These are phyloP conservation scores for Ophiostoma pallidulum DNA, from an alignment of 2,329 filamentous ascomycete genomes.

Conservation along the genomic window DNA sequence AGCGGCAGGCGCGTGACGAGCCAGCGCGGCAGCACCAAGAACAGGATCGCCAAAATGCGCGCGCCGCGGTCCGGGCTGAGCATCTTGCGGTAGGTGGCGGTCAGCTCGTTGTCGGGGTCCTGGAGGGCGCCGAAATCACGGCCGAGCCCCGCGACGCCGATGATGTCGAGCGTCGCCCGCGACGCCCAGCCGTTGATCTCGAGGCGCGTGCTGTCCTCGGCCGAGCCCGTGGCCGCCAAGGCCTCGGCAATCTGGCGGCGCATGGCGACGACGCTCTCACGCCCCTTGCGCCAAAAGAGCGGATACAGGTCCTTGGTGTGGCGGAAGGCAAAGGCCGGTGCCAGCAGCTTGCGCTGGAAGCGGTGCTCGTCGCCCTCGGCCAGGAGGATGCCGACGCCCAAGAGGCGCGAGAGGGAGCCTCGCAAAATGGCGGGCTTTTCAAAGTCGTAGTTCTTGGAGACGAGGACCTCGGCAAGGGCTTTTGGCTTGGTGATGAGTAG, in stretches of 20 bases:
- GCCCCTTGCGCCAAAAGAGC: constrained; percentile 70
- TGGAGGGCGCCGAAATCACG: constrained; percentile 59
- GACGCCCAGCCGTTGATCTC: constrained; percentile 56
- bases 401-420: constrained; percentile 48
- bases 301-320: constrained; percentile 80
- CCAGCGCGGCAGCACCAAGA: constrained; percentile 53
- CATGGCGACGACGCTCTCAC: constrained; percentile 58
- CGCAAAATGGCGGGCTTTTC: constrained; percentile 49
- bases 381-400: constrained; percentile 64
- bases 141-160: constrained; percentile 62
- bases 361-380: constrained; percentile 90
- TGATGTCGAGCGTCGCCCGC: constrained; percentile 64
- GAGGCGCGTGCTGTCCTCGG: constrained; percentile 30
- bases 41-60: constrained; percentile 47
- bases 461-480: constrained; percentile 60
- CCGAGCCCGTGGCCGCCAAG: too few species aligned
- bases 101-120: constrained; percentile 51
- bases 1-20: constrained; percentile 57
- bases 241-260: constrained; percentile 29
- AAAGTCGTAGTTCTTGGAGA: constrained; percentile 61
- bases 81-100: constrained; percentile 44
- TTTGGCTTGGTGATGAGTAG: constrained; percentile 53
- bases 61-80: constrained; percentile 44
- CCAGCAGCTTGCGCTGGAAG: constrained; percentile 65
- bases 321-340: constrained; percentile 76